A percentile compares a stretch with the other conserved stretches of the same genome.
phyloP scores from a whole-genome alignment of 495 filamentous ascomycete genomes.

The Penicillium goetzii region DNA sequence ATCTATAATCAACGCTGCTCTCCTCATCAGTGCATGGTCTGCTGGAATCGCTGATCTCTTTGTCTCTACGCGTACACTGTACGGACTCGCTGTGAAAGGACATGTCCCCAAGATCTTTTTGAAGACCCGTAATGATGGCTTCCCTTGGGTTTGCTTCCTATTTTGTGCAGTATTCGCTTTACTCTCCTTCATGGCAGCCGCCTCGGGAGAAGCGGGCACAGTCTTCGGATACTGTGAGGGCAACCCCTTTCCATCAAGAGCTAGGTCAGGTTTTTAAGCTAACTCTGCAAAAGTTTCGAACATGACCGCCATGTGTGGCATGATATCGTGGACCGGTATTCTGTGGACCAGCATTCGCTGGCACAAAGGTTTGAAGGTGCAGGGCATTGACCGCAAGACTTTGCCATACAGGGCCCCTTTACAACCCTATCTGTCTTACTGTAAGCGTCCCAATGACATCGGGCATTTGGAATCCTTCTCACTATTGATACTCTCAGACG shows the following conservation, averaged over 20 bases:
- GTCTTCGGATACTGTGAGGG: constrained; percentile 32
- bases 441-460: constrained; percentile 15
- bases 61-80: constrained; percentile 57
- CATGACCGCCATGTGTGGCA: constrained; percentile 31
- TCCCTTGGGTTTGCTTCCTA: constrained; percentile 38
- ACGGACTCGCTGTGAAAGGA: constrained; percentile 42
- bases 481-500: constrained; percentile 16
- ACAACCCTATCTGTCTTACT: constrained; percentile 29
- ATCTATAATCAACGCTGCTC: constrained; percentile 70
- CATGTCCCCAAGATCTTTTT: constrained; percentile 42
- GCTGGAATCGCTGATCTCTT: constrained; percentile 55
- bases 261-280: background rate
- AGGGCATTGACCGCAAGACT: constrained; percentile 20
- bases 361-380: constrained; percentile 20
- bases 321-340: constrained; percentile 30
- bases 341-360: constrained; percentile 27
- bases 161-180: constrained; percentile 28
- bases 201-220: constrained; percentile 24
- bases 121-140: constrained; percentile 37
- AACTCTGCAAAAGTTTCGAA: constrained; percentile 22
- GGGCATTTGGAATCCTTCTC: background rate
- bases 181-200: constrained; percentile 32
- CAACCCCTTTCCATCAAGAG: background rate
- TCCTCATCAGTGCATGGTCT: constrained; percentile 70
- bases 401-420: constrained; percentile 23